Percentiles rank a stretch among this genome's conserved stretches.
phyloP scores from a whole-genome alignment of 1,284 basidiomycete genomes.

The Fomes fomentarius region DNA sequence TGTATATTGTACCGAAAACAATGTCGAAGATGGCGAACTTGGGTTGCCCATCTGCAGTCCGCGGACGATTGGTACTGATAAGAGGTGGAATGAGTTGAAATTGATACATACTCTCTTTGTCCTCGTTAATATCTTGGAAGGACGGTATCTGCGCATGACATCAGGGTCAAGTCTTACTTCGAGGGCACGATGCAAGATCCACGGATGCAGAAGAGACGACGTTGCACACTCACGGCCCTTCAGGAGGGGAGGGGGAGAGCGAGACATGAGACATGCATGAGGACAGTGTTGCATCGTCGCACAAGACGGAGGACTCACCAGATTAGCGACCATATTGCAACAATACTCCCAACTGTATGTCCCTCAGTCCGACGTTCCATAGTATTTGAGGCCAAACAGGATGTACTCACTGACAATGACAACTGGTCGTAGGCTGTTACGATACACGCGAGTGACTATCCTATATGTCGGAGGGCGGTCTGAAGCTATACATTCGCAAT shows the following conservation, averaged over 20 bases:
- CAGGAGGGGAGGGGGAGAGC: too few species aligned
- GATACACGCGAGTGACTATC: constrained; percentile 58
- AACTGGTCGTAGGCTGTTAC: constrained; percentile 58
- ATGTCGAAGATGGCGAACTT: constrained; percentile 63
- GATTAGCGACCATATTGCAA: constrained; percentile 60
- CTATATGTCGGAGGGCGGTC: constrained; percentile 55
- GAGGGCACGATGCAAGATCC: constrained; percentile 1
- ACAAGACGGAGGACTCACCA: constrained; percentile 42
- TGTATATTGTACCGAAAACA: constrained; percentile 60
- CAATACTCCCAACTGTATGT: constrained; percentile 46
- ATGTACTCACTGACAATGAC: constrained; percentile 54
- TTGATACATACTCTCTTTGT: constrained; percentile 47
- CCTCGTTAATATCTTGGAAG: constrained; percentile 56
- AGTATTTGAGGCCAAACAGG: neutral
- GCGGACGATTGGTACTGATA: neutral
- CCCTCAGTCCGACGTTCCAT: neutral
- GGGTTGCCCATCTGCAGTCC: constrained; percentile 42
- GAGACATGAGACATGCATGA: neutral
- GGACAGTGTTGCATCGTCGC: neutral
- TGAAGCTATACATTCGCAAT: constrained; percentile 4
- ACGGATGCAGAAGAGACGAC: neutral
- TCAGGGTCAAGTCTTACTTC: neutral
- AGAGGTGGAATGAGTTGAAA: neutral
- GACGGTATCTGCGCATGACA: constrained; percentile 50
- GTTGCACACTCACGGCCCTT: constrained; percentile 53